Evolutionary conservation across 2,329 filamentous ascomycete genomes (phyloP).

Genomic region (Trichoderma sp.): DNA sequence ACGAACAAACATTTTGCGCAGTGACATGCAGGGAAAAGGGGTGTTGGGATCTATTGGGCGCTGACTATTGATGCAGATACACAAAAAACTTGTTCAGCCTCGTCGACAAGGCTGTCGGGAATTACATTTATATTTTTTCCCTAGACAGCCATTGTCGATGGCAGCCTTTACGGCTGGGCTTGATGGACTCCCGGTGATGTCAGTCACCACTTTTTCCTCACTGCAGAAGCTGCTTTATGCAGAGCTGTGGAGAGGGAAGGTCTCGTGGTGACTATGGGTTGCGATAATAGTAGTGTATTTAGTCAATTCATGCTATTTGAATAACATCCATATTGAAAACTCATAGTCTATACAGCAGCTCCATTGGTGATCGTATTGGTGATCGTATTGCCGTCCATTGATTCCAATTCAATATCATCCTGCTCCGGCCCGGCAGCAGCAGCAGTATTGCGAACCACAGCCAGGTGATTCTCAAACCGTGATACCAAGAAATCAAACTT

Average conservation of each 20-base stretch:
- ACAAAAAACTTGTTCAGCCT: neutral
- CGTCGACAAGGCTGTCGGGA: neutral
- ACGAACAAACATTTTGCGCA: conserved; percentile 23
- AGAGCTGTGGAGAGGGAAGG: conserved; percentile 51
- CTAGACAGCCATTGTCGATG: neutral
- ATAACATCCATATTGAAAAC: neutral
- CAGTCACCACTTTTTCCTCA: conserved; percentile 50
- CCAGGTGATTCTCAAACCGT: conserved; percentile 50
- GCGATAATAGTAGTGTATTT: neutral
- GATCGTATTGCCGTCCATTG: neutral
- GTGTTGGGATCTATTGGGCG: neutral
- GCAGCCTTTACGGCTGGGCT: neutral
- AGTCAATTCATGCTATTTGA: neutral
- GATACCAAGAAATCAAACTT: conserved; percentile 49
- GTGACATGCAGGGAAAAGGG: conserved; percentile 29
- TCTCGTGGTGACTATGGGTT: neutral
- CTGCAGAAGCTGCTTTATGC: conserved; percentile 48
- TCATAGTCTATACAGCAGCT: neutral
- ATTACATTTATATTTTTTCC: neutral
- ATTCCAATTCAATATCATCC: neutral
- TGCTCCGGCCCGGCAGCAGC: conserved; percentile 27
- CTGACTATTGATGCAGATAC: conserved; percentile 1
- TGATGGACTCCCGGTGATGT: conserved; percentile 18
- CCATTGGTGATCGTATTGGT: neutral
- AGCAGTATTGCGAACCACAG: conserved; percentile 34